Conservation (phyloP, 2,329 filamentous ascomycete genomes). For the Ophiostoma ulmi region DNA sequence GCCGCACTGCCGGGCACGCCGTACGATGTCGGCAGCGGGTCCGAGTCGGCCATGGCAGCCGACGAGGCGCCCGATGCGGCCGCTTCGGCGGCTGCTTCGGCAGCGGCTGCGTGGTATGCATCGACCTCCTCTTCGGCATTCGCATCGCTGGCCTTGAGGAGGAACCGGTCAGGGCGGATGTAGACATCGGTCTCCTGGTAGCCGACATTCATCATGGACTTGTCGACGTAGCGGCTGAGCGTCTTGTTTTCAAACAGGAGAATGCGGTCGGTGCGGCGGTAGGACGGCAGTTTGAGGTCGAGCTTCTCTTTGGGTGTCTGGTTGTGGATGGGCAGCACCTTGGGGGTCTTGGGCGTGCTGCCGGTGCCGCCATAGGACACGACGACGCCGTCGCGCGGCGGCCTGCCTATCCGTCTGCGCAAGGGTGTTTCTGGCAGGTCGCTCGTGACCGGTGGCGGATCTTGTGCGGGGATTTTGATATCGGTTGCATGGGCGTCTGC, state of each 20-base stretch:
- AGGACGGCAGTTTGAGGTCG: conserved; percentile 70
- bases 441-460: not conserved
- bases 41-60: not conserved
- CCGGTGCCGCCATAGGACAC: conserved; percentile 48
- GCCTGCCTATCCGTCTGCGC: conserved; percentile 40
- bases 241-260: conserved; percentile 77
- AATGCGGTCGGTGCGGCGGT: conserved; percentile 73
- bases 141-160: conserved; percentile 60
- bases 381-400: conserved; percentile 47
- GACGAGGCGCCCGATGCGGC: not conserved
- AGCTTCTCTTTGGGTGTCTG: conserved; percentile 76
- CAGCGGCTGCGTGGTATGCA: conserved; percentile 37
- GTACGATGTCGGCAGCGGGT: conserved; percentile 22
- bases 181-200: conserved; percentile 95
- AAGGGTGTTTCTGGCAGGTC: conserved; percentile 24
- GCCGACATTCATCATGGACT: conserved; percentile 90
- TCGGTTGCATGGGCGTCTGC: not conserved
- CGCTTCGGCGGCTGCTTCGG: conserved; percentile 47
- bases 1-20: conserved; percentile 45
- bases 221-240: conserved; percentile 86
- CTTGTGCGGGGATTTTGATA: not conserved
- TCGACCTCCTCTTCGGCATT: conserved; percentile 57
- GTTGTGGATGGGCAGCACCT: conserved; percentile 69
- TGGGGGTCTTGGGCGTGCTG: conserved; percentile 51
- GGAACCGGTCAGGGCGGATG: conserved; percentile 65